Base-by-base conservation (phyloP, 306 rosid genomes). In the Gillenia trifoliata region DNA sequence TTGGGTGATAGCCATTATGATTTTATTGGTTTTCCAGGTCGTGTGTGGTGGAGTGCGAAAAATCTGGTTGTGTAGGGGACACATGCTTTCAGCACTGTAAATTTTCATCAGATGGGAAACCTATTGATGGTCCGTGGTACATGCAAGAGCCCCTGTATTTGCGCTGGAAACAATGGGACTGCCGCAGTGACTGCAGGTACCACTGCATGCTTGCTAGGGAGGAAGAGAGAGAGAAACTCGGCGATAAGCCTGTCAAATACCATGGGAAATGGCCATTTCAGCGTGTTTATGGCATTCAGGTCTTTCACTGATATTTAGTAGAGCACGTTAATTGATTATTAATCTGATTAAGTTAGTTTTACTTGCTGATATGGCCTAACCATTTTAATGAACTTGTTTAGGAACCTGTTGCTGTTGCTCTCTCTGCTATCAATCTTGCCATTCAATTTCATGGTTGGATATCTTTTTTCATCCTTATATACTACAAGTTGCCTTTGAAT, bases 391-490 rank as follows among this genome's bases (percentile, higher is more conserved):
- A 69, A 65, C 50, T 76, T 34, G 8, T 79, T 52, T 74, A 94
- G 99, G 99, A 94, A 81, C 99, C 99, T 25, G 92, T 88, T 57
- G 90, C 99, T 61, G 97, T 94, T 81, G 90, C 95, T 68, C 80
- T 94, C 43, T 89, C 96, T 64, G 89, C 95, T 34, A 90, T 94
- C 80, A 94, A 94, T 85, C 99, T 91, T 64, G 95, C 99, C 8
- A 83, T 88, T 82, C 99, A 94, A 76, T 94, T 94, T 86, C 99
- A 94, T 73, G 99, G 99, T 26, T 94, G 99, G 99, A 88, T 94
- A 47, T 94, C 99, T 3, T 94, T 94, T 80, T 94, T 92, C 83
- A 92, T 94, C 86, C 93, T 92, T 78, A 70, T 92, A 63, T 86
- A 94, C 88, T 94, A 94, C 83, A 94, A 87, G 82, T 86, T 94